Evolutionary conservation across 768 basidiomycete genomes (phyloP), one percentile per base, ranked within the genome.

Genomic region (Fomitopsis serialis): DNA sequence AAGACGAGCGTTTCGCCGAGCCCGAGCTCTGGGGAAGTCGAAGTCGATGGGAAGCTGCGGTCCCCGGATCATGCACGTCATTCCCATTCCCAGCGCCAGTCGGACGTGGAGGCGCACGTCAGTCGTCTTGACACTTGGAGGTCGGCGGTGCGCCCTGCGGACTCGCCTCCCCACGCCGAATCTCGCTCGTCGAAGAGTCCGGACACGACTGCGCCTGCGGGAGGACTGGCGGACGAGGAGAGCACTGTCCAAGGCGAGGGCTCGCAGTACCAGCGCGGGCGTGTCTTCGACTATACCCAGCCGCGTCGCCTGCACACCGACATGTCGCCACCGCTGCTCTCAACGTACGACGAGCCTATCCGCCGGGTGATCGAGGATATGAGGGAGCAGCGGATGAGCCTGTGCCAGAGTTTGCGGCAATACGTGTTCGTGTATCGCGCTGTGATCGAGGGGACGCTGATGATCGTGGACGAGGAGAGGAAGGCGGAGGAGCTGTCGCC

Each of bases 361-460:
- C 83, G 78, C 66, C 78, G 83, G 51, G 79, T 97, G 1, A 75
- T 98, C 48, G 92, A 95, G 69, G 91, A 94, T 65, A 92, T 98
- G 86, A 79, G 96, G 43, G 86, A 95, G 68, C 95, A 98, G 71
- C 77, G 96, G 50, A 98, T 98, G 96, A 93, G 91, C 63, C 70
- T 97, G 56, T 96, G 95, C 65, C 95, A 96, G 74, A 96, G 89
- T 67, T 71, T 95, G 64, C 75, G 94, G 54, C 96, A 98, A 71
- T 98, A 95, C 63, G 87, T 95, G 19, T 98, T 95, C 69, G 89
- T 93, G 35, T 91, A 97, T 66, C 83, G 86, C 27, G 92, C 85
- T 17, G 75, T 94, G 53, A 79, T 93, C 53, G 89, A 91, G 68
- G 91, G 92, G 7, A 80, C 86, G 15, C 68, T 93, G 70, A 76